Conservation (phyloP, 306 rosid species). For the Vigna angularis region DNA sequence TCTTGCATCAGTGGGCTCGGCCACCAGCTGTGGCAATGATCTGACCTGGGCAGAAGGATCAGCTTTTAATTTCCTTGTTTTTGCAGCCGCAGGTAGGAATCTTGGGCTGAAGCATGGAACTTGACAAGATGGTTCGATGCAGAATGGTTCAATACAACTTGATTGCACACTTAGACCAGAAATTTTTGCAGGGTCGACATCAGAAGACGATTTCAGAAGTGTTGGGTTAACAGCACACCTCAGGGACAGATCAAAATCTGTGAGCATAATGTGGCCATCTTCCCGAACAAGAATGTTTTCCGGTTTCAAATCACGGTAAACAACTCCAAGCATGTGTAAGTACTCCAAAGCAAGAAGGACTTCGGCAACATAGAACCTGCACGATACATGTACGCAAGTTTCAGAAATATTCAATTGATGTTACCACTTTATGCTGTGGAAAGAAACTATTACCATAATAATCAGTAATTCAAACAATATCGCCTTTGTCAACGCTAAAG, state of each 20-base stretch:
- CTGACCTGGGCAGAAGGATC: slow-evolving; percentile 56
- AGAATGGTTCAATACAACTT: slow-evolving; percentile 58
- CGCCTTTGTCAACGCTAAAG: slow-evolving; percentile 2
- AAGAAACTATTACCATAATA: slow-evolving; percentile 11
- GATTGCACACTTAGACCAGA: slow-evolving; percentile 48
- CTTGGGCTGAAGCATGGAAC: slow-evolving; percentile 84
- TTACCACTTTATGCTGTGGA: neutral
- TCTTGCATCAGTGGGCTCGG: slow-evolving; percentile 85
- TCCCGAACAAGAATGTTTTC: slow-evolving; percentile 88
- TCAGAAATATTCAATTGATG: slow-evolving; percentile 17
- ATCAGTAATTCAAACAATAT: neutral
- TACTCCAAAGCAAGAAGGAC: slow-evolving; percentile 85
- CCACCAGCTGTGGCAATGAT: slow-evolving; percentile 86
- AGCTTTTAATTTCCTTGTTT: slow-evolving; percentile 62
- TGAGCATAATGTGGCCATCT: slow-evolving; percentile 91
- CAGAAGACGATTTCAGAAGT: slow-evolving; percentile 61
- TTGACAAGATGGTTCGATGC: slow-evolving; percentile 59
- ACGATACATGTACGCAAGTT: slow-evolving; percentile 11
- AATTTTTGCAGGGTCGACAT: slow-evolving; percentile 45
- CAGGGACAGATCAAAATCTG: slow-evolving; percentile 82
- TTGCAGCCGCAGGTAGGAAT: slow-evolving; percentile 59
- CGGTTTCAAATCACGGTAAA: slow-evolving; percentile 82
- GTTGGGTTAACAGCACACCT: slow-evolving; percentile 81
- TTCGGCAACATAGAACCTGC: slow-evolving; percentile 88
- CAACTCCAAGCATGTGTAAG: slow-evolving; percentile 87